These are phyloP conservation scores for Pisolithus thermaeus DNA, from an alignment of 1,284 basidiomycete species.

Conservation along the genomic window DNA sequence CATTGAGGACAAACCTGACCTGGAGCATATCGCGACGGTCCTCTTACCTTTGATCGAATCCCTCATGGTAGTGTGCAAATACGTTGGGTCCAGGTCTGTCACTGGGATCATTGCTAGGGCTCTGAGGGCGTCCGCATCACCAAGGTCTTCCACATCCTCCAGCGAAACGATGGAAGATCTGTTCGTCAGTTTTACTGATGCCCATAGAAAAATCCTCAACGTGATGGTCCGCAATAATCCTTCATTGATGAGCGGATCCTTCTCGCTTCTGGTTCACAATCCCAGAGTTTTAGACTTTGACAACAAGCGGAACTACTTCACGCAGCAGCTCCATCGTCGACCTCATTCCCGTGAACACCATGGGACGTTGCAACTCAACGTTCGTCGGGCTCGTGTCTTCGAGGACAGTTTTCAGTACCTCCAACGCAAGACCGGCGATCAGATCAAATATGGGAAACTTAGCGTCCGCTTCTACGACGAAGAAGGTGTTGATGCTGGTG, in stretches of 20 bases:
- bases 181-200: constrained; percentile 92
- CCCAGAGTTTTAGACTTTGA: constrained; percentile 98
- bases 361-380: constrained; percentile 83
- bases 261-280: constrained; percentile 94
- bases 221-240: constrained; percentile 98
- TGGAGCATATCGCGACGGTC: constrained; percentile 86
- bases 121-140: constrained; percentile 56
- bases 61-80: constrained; percentile 98
- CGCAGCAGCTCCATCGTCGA: constrained; percentile 90
- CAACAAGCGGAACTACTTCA: constrained; percentile 99
- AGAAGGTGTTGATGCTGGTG: constrained; percentile 97
- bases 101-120: constrained; percentile 38
- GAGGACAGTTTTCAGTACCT: constrained; percentile 96
- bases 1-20: constrained; percentile 75
- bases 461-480: constrained; percentile 97
- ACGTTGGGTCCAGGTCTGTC: constrained; percentile 65
- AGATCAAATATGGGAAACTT: constrained; percentile 97
- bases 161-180: constrained; percentile 79
- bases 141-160: constrained; percentile 58
- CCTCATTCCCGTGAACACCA: constrained; percentile 77
- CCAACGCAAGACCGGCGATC: constrained; percentile 86
- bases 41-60: constrained; percentile 90
- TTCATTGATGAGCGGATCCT: constrained; percentile 95
- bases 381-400: constrained; percentile 91
- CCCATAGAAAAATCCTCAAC: constrained; percentile 92